Conservation (phyloP, 108 stramenopile species). For the Epipyxis sp. region DNA sequence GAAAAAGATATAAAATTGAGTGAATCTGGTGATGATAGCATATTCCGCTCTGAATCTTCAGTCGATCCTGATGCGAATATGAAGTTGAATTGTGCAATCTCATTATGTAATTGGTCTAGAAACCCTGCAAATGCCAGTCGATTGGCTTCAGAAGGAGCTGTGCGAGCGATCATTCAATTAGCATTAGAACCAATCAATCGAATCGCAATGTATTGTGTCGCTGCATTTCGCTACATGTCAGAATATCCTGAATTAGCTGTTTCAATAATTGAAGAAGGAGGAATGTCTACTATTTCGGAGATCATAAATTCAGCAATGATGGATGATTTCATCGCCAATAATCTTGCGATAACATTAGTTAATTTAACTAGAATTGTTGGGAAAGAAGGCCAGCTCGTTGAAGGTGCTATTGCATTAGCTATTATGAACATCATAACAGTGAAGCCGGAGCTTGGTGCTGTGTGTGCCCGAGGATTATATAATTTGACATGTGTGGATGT, state of each 20-base stretch:
- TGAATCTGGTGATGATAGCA: not conserved
- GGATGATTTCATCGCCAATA: constrained; percentile 38
- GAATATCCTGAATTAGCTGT: constrained; percentile 3
- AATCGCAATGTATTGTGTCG: constrained; percentile 52
- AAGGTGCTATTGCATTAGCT: constrained; percentile 50
- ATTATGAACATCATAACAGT: constrained; percentile 41
- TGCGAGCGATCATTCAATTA: constrained; percentile 49
- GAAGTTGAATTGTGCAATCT: constrained; percentile 20
- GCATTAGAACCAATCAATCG: constrained; percentile 42
- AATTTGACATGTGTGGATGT: constrained; percentile 57
- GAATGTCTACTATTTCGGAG: constrained; percentile 40
- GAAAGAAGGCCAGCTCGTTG: constrained; percentile 48
- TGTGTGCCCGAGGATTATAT: constrained; percentile 51
- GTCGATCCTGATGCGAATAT: not conserved
- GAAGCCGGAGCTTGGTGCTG: constrained; percentile 44
- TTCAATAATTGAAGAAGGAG: constrained; percentile 26
- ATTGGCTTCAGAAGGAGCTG: constrained; percentile 56
- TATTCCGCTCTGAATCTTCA: not conserved
- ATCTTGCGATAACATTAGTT: constrained; percentile 52
- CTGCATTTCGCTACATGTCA: constrained; percentile 47
- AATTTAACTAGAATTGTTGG: constrained; percentile 50
- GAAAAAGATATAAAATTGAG: not conserved
- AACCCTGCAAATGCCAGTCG: constrained; percentile 50
- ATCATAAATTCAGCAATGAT: constrained; percentile 25
- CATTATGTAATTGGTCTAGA: constrained; percentile 42